Evolutionary conservation across 495 filamentous ascomycete species (phyloP), one percentile per base, ranked within the genome.

Genomic region (Endocarpon pusillum): DNA sequence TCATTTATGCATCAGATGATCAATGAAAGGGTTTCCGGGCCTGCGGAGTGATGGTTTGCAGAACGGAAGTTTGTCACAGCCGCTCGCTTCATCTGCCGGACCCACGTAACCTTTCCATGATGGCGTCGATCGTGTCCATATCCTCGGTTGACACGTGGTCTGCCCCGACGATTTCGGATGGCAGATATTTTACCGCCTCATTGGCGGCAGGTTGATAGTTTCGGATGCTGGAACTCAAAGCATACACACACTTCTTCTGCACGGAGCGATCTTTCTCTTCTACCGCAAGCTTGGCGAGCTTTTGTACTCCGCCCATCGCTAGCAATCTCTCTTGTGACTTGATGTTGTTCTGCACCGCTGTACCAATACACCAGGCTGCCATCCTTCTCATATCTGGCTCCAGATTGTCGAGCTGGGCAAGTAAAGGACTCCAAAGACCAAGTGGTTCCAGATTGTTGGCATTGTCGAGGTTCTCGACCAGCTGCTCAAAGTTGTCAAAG

Each of bases 401-500:
- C 19, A 67, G 60, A 39, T 75, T 64, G 28, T 59, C 48, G 12
- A 97, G 63, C 25, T 81, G 64, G 2, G 56, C 44, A 4, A 93
- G 60, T 31, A 97, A 57, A 14, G 81, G 81, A 4, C 67, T 63
- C 89, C 89, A 97, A 31, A 94, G 58, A 4, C 66, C 67, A 11
- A 94, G 58, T 4, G 67, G 66, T 30, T 73, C 75, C 35, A 94
- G 61, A 52, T 93, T 86, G 61, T 94, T 94, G 30, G 89, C 85
- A 56, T 96, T 97, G 61, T 97, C 89, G 39, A 96, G 68, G 24
- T 62, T 67, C 60, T 94, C 89, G 43, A 96, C 74, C 25, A 94
- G 60, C 51, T 91, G 78, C 59, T 94, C 85, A 33, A 96, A 79
- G 60, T 94, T 92, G 66, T 97, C 89, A 54, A 94, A 92, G 20